Conservation (phyloP, 169 alveolate species). For the Cryptosporidium xiaoi region DNA sequence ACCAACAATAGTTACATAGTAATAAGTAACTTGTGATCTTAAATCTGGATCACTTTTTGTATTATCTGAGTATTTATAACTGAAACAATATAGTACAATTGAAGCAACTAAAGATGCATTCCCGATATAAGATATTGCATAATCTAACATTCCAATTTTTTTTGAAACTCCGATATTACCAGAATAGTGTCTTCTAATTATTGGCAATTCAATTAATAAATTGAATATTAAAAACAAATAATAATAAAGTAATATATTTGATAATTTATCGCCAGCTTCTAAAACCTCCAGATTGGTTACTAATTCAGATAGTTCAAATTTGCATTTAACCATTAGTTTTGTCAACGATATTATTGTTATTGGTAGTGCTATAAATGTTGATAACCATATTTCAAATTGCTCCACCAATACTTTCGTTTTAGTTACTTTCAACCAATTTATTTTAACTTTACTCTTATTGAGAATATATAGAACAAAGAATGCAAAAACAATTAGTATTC, state of each 20-base stretch:
- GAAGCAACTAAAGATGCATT: constrained; percentile 28
- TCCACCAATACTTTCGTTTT: constrained; percentile 42
- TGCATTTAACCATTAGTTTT: constrained; percentile 14
- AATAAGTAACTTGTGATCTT: constrained; percentile 37
- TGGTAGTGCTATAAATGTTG: constrained; percentile 35
- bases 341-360: constrained; percentile 13
- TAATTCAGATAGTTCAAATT: not conserved
- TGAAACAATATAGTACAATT: constrained; percentile 24
- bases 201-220: constrained; percentile 20
- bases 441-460: constrained; percentile 8
- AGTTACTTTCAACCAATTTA: constrained; percentile 13
- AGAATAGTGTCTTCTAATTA: constrained; percentile 42
- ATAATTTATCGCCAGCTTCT: not conserved
- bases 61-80: not conserved
- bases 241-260: not conserved
- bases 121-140: constrained; percentile 49
- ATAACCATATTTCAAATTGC: constrained; percentile 33
- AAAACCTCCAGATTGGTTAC: not conserved
- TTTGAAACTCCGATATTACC: constrained; percentile 6
- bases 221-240: not conserved
- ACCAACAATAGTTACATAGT: constrained; percentile 36
- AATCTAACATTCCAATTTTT: constrained; percentile 58
- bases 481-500: not conserved
- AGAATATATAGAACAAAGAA: constrained; percentile 19
- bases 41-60: constrained; percentile 25